Evolutionary conservation across 768 basidiomycete genomes (phyloP).

Genomic region (Leccinum ochraceum): DNA sequence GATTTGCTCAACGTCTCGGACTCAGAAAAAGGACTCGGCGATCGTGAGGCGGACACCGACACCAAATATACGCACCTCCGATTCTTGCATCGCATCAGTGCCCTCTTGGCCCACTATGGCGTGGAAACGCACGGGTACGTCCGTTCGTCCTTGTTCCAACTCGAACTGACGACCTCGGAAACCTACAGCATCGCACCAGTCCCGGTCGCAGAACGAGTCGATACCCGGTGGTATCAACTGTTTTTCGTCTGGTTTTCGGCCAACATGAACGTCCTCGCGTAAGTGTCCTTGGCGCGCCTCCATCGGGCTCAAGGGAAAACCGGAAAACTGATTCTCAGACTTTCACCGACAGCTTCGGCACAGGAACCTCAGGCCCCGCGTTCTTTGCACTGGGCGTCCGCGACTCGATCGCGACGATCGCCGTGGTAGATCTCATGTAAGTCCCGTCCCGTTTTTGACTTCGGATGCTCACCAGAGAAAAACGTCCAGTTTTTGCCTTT

Average conservation of each 20-base stretch:
- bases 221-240: slow-evolving; percentile 45
- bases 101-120: slow-evolving; percentile 35
- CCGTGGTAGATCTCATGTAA: slow-evolving; percentile 48
- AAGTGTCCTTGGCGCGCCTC: slow-evolving; percentile 16
- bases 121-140: slow-evolving; percentile 45
- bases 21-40: slow-evolving; percentile 5
- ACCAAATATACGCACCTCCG: slow-evolving; percentile 3
- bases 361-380: slow-evolving; percentile 51
- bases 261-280: slow-evolving; percentile 46
- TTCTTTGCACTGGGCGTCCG: slow-evolving; percentile 48
- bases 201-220: slow-evolving; percentile 36
- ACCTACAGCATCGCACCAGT: slow-evolving; percentile 41
- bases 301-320: too few relatives aligned
- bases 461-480: slow-evolving; percentile 1
- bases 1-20: neutral
- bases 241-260: slow-evolving; percentile 55
- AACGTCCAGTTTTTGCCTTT: slow-evolving; percentile 29
- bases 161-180: neutral
- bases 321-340: neutral
- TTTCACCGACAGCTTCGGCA: slow-evolving; percentile 39
- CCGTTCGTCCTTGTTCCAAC: neutral
- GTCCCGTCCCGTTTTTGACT: slow-evolving; percentile 5
- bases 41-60: neutral
- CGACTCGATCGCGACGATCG: slow-evolving; percentile 42
- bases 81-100: slow-evolving; percentile 25